phyloP scores from a whole-genome alignment of 2,329 filamentous ascomycete species.

The Davidsoniella neocaledoniae region DNA sequence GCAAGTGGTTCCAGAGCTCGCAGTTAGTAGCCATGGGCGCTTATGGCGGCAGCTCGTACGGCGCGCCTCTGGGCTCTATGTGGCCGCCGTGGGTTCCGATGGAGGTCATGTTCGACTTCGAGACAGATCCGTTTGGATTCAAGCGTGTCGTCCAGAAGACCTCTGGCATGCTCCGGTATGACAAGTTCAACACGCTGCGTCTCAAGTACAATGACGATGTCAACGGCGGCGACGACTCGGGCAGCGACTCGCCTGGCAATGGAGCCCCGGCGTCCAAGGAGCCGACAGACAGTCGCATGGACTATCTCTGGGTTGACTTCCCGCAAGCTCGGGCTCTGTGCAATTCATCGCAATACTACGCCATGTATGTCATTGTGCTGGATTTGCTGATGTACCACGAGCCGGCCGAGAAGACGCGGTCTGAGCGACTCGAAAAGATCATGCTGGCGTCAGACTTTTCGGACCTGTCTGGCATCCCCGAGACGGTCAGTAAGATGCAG shows the following conservation, averaged over 20 bases:
- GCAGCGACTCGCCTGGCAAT: constrained; percentile 13
- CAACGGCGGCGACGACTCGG: constrained; percentile 39
- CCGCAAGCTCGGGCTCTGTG: constrained; percentile 87
- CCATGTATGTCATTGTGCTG: constrained; percentile 93
- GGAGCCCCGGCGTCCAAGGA: constrained; percentile 28
- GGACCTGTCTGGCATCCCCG: constrained; percentile 80
- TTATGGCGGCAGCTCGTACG: constrained; percentile 87
- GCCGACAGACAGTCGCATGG: constrained; percentile 61
- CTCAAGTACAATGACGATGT: constrained; percentile 96
- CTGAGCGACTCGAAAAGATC: constrained; percentile 89
- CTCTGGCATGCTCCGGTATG: constrained; percentile 81
- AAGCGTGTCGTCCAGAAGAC: constrained; percentile 93
- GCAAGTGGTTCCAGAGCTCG: constrained; percentile 64
- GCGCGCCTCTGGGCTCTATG: constrained; percentile 62
- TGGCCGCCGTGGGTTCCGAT: constrained; percentile 99
- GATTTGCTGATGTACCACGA: constrained; percentile 94
- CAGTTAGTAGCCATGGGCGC: constrained; percentile 58
- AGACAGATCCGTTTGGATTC: constrained; percentile 91
- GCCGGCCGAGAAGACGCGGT: constrained; percentile 91
- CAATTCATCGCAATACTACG: constrained; percentile 93
- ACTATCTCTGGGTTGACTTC: constrained; percentile 94
- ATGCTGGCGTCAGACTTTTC: constrained; percentile 98
- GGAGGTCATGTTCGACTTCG: constrained; percentile 96
- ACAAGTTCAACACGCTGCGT: constrained; percentile 95
- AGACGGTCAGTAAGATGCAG: constrained; percentile 82